Evolutionary conservation across 345 rosid genomes (phyloP), one percentile per base, ranked within the genome.

Genomic region (Erysimum cheiranthoides): DNA sequence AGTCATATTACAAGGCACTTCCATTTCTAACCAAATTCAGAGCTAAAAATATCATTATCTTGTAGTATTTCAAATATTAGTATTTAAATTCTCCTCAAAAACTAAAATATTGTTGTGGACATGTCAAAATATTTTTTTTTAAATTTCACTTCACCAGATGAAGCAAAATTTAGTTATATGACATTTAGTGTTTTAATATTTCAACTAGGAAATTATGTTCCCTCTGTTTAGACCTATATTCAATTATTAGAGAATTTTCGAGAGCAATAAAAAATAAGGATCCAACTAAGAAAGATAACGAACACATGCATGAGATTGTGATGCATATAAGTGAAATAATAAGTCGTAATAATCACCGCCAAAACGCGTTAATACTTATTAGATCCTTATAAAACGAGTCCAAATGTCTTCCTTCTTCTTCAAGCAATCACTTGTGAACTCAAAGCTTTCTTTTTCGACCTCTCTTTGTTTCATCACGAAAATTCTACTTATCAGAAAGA

Each of bases 261-360:
- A 4, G 66, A 58, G 49, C 12, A 58, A 66, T 60, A 66, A 66
- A 77, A 42, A 66, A 65, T 28, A 58, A 58, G 13, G n/a, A 6
- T 66, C 73, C 77, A 78, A 72, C 81, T 78, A 78, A 78, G 73
- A 66, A 78, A 78, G 70, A 78, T 78, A 78, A 78, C 77, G 73
- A 59, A 78, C 81, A 78, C 81, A 78, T 78, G 81, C 78, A 72
- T 66, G 63, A 66, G 63, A 73, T 66, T 27, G 34, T 50, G 81
- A 68, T 78, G 73, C 81, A 65, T 72, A 71, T 62, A 76, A 76
- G 75, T 69, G 76, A 49, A 76, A 21, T 21, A 71, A 64, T 64
- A 71, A 70, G 46, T 77, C 67, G 40, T 66, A 58, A 73, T 66
- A 71, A 73, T 78, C 81, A 78, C 81, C 81, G 81, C 32, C 77